Base-by-base conservation (phyloP, 164 flowering plant genomes). In the Tinospora cordifolia region DNA sequence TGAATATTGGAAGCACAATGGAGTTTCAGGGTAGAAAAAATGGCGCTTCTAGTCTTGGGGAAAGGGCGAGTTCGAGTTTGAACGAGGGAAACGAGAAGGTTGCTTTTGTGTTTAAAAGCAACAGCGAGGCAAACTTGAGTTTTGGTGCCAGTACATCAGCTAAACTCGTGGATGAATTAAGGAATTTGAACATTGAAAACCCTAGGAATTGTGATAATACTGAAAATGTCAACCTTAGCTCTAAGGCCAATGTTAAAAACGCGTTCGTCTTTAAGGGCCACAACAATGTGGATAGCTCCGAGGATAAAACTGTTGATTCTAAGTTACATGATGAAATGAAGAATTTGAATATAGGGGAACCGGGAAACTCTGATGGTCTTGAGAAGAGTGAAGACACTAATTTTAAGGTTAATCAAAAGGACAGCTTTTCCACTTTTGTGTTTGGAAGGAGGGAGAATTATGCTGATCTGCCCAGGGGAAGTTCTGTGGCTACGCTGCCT, bases 321-420 rank as follows among this genome's bases (percentile, higher is more conserved):
- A 79, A 73, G 19, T 78, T 84, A 14, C 78, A 80, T 15, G 79
- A 77, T 70, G 83, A 87, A 71, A 81, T 81, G 79, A 69, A 62
- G 70, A 84, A 79, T 66, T 68, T 86, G 75, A 77, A 76, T 44
- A 77, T 84, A 62, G 73, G 69, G 58, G 75, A 67, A 15, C 58
- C 74, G 57, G 57, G 46, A 22, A 72, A 63, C 25, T 19, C 26
- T 15, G 66, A 59, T 17, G 67, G 27, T 51, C 3, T 26, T 27
- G 64, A 77, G 58, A 75, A 77, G 41, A 47, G 65, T 24, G 22
- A 65, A 47, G 71, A 46, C 5, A 54, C 30, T 54, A 57, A 22
- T 6, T 51, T 47, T n/a, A 72, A 49, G 36, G 69, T 21, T 38
- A 26, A 67, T 72, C 75, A 26, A 4, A 63, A 58, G 22, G 19